Evolutionary conservation across 306 rosid species (phyloP).

Genomic region (Begonia masoniana): DNA sequence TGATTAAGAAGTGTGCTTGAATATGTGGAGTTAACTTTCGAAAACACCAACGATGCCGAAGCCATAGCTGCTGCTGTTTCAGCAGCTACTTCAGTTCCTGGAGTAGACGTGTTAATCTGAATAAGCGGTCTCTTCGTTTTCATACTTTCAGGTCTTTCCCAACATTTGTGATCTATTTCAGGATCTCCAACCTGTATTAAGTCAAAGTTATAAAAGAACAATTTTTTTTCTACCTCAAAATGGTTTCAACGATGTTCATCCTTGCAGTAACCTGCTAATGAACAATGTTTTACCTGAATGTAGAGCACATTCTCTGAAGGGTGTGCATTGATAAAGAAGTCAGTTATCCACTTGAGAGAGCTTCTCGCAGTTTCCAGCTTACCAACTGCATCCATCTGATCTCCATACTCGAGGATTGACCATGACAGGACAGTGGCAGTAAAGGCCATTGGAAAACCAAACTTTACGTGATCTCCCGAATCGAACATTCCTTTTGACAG

Average conservation of each 20-base stretch:
- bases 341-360: slow-evolving; percentile 28
- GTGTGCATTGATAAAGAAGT: not conserved
- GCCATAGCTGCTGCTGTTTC: slow-evolving; percentile 16
- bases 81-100: slow-evolving; percentile 13
- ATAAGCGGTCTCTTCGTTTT: slow-evolving; percentile 8
- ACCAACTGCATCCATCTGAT: slow-evolving; percentile 57
- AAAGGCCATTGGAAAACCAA: no score
- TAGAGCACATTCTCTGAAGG: not conserved
- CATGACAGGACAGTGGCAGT: slow-evolving; percentile 66
- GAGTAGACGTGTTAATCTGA: slow-evolving; percentile 9
- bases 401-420: slow-evolving; percentile 82
- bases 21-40: slow-evolving; percentile 3
- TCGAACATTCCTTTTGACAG: no score
- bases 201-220: no score
- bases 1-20: slow-evolving; percentile 6
- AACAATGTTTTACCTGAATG: not conserved
- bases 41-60: slow-evolving; percentile 11
- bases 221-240: no score
- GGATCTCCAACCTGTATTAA: slow-evolving; percentile 7
- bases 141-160: slow-evolving; percentile 14
- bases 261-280: no score
- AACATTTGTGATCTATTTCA: slow-evolving; percentile 10
- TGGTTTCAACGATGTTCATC: no score
- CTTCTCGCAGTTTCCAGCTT: slow-evolving; percentile 45
- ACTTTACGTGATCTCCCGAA: no score